Evolutionary conservation across 1,284 basidiomycete genomes (phyloP).

Genomic region (Malassezia obtusa): DNA sequence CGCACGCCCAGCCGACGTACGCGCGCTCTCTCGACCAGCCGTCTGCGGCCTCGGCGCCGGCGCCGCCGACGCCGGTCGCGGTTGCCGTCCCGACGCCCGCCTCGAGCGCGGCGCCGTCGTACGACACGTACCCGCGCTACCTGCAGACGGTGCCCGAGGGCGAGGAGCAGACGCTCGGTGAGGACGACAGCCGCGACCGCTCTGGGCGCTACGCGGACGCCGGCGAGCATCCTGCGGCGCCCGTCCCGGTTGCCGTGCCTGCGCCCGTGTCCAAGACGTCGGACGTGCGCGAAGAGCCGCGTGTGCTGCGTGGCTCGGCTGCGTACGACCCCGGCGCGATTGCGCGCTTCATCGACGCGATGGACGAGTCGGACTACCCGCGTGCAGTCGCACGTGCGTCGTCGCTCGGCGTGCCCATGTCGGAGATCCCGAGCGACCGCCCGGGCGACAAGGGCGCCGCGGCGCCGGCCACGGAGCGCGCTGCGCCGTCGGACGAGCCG

Average conservation of each 20-base stretch:
- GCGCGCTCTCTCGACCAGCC: not conserved
- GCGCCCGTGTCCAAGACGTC: not conserved
- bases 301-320: constrained; percentile 9
- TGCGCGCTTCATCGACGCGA: constrained; percentile 6
- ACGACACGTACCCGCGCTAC: not conserved
- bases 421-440: constrained; percentile 5
- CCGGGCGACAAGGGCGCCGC: not conserved
- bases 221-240: not conserved
- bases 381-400: constrained; percentile 5
- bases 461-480: not conserved
- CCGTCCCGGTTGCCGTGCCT: not conserved
- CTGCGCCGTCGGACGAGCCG: not conserved
- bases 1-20: too few relatives aligned
- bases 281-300: too few relatives aligned
- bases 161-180: not conserved
- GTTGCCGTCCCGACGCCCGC: not conserved
- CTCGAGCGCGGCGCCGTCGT: not conserved
- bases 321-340: constrained; percentile 12
- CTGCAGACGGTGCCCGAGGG: constrained; percentile 14
- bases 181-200: not conserved
- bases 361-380: constrained; percentile 10
- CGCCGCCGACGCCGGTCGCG: not conserved
- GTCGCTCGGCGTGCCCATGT: constrained; percentile 2
- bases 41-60: too few relatives aligned
- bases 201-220: not conserved